Percentiles rank a stretch among this genome's conserved stretches.
Evolutionary conservation across 1,284 basidiomycete genomes (phyloP).

Genomic region (Ustilago sp.): DNA sequence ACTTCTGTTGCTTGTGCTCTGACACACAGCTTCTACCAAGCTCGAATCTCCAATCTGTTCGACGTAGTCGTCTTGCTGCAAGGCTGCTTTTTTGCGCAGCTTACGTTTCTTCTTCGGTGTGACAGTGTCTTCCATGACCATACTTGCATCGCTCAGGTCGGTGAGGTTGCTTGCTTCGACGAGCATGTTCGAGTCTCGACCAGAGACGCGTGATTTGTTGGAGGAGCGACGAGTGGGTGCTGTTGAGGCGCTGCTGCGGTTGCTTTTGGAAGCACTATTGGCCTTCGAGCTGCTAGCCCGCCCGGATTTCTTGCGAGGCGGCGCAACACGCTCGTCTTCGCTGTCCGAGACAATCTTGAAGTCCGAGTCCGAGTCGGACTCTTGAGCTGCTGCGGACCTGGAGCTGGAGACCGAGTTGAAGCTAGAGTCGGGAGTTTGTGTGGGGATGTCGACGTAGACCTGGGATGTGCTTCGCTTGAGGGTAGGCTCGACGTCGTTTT

Average conservation of each 20-base stretch:
- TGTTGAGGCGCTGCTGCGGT: slow-evolving; percentile 29
- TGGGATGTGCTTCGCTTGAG: not conserved
- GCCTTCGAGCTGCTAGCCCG: slow-evolving; percentile 21
- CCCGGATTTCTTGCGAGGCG: slow-evolving; percentile 27
- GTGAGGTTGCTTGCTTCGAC: slow-evolving; percentile 23
- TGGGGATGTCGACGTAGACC: slow-evolving; percentile 18
- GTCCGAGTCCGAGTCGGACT: slow-evolving; percentile 40
- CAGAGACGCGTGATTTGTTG: slow-evolving; percentile 25
- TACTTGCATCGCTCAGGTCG: slow-evolving; percentile 47
- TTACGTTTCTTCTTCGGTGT: slow-evolving; percentile 51
- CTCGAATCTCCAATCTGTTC: slow-evolving; percentile 53
- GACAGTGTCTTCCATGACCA: slow-evolving; percentile 27
- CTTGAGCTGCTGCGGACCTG: slow-evolving; percentile 7
- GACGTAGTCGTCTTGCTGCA: slow-evolving; percentile 56
- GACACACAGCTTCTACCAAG: slow-evolving; percentile 43
- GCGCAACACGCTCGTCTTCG: slow-evolving; percentile 25
- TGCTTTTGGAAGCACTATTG: slow-evolving; percentile 15
- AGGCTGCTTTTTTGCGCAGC: slow-evolving; percentile 50
- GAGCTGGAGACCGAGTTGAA: slow-evolving; percentile 29
- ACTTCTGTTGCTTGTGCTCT: slow-evolving; percentile 21
- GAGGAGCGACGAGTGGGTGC: slow-evolving; percentile 37
- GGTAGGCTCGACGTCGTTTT: slow-evolving; percentile 2
- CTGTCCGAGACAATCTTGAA: slow-evolving; percentile 13
- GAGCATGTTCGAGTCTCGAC: slow-evolving; percentile 25
- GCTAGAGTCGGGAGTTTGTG: slow-evolving; percentile 22